Evolutionary conservation across 2,329 filamentous ascomycete genomes (phyloP).

Genomic region (Lachnellula hyalina): DNA sequence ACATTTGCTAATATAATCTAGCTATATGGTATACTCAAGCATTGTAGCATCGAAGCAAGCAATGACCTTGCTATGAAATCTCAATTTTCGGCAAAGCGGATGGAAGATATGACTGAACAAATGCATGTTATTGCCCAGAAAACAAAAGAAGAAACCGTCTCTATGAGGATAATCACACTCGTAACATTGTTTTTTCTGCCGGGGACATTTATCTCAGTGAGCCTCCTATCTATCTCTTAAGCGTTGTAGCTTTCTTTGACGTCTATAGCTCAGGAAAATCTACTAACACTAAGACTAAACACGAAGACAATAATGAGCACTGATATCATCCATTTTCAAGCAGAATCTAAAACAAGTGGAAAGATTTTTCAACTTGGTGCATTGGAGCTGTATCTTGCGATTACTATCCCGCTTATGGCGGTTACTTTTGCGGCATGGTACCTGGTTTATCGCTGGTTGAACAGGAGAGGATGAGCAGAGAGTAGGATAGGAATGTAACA

Average conservation of each 20-base stretch:
- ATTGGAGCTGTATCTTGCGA: constrained; percentile 30
- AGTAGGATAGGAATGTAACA: background rate
- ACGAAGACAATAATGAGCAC: constrained; percentile 38
- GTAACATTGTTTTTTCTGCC: constrained; percentile 40
- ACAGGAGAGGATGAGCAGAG: constrained; percentile 5
- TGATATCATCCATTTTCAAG: constrained; percentile 30
- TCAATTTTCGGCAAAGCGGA: constrained; percentile 17
- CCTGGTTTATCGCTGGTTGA: constrained; percentile 30
- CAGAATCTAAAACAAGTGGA: constrained; percentile 1
- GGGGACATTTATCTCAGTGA: constrained; percentile 39
- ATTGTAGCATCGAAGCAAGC: constrained; percentile 31
- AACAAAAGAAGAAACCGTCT: constrained; percentile 36
- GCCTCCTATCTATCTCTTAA: constrained; percentile 6
- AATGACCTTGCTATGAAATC: constrained; percentile 25
- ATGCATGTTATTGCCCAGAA: constrained; percentile 33
- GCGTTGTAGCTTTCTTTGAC: background rate
- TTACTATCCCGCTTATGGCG: constrained; percentile 34
- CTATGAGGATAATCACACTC: constrained; percentile 38
- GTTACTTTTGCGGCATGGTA: constrained; percentile 33
- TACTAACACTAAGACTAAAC: background rate
- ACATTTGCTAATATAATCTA: constrained; percentile 10
- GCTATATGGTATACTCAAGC: constrained; percentile 34
- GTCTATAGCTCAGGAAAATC: background rate
- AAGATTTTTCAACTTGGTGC: constrained; percentile 22
- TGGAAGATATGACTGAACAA: constrained; percentile 24